phyloP scores from a whole-genome alignment of 2,329 filamentous ascomycete species.

The Claviceps cyperi region DNA sequence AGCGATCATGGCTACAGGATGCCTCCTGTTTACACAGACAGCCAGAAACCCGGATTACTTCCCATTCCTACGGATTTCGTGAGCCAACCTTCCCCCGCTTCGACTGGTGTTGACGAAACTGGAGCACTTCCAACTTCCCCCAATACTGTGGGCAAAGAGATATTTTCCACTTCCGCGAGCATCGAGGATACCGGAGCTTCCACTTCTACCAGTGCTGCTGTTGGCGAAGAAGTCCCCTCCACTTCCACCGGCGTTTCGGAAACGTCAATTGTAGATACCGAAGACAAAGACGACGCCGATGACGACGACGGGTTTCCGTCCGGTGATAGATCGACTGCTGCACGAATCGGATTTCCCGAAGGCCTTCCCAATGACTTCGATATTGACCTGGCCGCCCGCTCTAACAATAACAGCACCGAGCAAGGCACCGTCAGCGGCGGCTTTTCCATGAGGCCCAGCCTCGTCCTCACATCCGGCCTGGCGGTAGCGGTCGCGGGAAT shows the following conservation, averaged over 20 bases:
- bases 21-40: background rate
- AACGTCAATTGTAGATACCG: too few relatives aligned
- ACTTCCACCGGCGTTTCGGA: too few relatives aligned
- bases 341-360: too few relatives aligned
- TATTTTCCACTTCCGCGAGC: too few relatives aligned
- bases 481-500: background rate
- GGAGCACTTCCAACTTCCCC: background rate
- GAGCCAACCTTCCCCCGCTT: too few relatives aligned
- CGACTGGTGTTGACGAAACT: background rate
- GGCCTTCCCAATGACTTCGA: background rate
- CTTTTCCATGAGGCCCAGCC: background rate
- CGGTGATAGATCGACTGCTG: too few relatives aligned
- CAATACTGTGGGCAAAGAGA: background rate
- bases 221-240: too few relatives aligned
- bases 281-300: too few relatives aligned
- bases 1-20: background rate
- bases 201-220: too few relatives aligned
- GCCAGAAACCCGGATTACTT: background rate
- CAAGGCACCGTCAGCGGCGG: background rate
- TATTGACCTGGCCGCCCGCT: background rate
- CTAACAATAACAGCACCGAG: background rate
- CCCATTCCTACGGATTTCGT: background rate
- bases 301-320: too few relatives aligned
- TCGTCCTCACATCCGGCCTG: background rate
- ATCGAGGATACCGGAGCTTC: too few relatives aligned